A percentile compares a stretch with the other conserved stretches of the same genome.
Evolutionary conservation across 2,329 filamentous ascomycete genomes (phyloP).

Genomic region (Nothopassalora personata): DNA sequence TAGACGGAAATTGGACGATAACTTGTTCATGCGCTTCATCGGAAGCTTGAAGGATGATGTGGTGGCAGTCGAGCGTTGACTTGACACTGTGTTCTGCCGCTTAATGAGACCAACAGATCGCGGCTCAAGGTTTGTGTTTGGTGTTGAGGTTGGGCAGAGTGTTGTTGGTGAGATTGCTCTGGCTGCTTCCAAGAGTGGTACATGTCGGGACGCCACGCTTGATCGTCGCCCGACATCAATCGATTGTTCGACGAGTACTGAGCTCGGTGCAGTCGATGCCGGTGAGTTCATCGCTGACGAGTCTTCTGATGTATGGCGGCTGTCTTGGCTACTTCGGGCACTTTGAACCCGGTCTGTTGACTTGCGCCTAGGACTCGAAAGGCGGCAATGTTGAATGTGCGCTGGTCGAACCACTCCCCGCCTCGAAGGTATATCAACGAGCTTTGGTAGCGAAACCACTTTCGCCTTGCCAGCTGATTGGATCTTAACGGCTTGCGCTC

Average conservation of each 20-base stretch:
- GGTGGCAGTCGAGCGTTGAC: constrained; percentile 2
- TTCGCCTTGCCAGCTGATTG: constrained; percentile 27
- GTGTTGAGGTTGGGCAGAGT: background rate
- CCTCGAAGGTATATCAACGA: constrained; percentile 8
- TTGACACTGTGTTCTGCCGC: background rate
- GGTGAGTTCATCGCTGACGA: constrained; percentile 16
- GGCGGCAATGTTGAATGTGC: background rate
- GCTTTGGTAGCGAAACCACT: constrained; percentile 26
- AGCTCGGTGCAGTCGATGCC: constrained; percentile 22
- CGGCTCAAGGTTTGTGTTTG: background rate
- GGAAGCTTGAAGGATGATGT: constrained; percentile 8
- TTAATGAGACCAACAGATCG: background rate
- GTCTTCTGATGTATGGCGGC: constrained; percentile 9
- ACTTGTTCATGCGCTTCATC: constrained; percentile 17
- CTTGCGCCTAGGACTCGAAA: background rate
- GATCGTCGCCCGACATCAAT: constrained; percentile 2
- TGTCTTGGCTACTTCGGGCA: constrained; percentile 17
- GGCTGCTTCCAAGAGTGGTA: constrained; percentile 19
- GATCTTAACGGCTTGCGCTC: constrained; percentile 26
- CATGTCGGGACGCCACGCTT: constrained; percentile 11
- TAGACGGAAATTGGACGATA: constrained; percentile 21
- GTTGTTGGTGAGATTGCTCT: background rate
- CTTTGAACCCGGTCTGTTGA: constrained; percentile 7
- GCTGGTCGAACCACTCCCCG: constrained; percentile 5
- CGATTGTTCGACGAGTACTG: constrained; percentile 14